Evolutionary conservation across 208 protist species (phyloP), one percentile per base, ranked within the genome.

Genomic region (Balamuthia mandrillaris): DNA sequence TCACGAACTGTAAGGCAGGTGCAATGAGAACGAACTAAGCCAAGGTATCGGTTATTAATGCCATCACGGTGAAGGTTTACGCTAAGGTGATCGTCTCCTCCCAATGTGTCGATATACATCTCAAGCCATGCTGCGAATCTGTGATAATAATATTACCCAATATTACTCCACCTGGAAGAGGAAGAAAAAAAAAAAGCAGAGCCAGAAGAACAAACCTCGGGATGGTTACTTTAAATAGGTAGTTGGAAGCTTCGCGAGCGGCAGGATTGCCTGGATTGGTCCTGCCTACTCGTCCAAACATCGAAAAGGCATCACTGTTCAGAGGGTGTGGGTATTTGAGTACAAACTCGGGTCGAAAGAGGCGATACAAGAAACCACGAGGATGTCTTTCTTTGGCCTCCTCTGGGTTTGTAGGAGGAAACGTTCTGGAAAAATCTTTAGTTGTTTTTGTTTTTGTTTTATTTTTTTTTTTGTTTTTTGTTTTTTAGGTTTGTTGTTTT

Each of bases 401-500:
- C 27, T 79, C 37, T 16, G 81, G 81, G 1, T 42, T 75, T 5
- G 58, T 16, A 10, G 82, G 65, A 9, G 82, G 82, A 10, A 86
- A 81, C 9, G 49, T 79, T n/a, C 82, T 45, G 4, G 82, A 61
- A 79, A 79, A 81, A 41, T 86, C 82, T 72, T 56, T n/a, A n/a
- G n/a, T n/a, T n/a, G n/a, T n/a, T n/a, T n/a, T n/a, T n/a, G n/a
- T n/a, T n/a, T n/a, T n/a, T n/a, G n/a, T n/a, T n/a, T n/a, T n/a
- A n/a, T n/a, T n/a, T n/a, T n/a, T n/a, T n/a, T n/a, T n/a, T n/a
- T n/a, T n/a, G n/a, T n/a, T n/a, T n/a, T n/a, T n/a, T n/a, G n/a
- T n/a, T n/a, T n/a, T n/a, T n/a, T n/a, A n/a, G n/a, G n/a, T n/a
- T n/a, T n/a, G n/a, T n/a, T n/a, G n/a, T n/a, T n/a, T n/a, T n/a